Conservation (phyloP, 805 yeast species). For the Kuraishia hungarica region DNA sequence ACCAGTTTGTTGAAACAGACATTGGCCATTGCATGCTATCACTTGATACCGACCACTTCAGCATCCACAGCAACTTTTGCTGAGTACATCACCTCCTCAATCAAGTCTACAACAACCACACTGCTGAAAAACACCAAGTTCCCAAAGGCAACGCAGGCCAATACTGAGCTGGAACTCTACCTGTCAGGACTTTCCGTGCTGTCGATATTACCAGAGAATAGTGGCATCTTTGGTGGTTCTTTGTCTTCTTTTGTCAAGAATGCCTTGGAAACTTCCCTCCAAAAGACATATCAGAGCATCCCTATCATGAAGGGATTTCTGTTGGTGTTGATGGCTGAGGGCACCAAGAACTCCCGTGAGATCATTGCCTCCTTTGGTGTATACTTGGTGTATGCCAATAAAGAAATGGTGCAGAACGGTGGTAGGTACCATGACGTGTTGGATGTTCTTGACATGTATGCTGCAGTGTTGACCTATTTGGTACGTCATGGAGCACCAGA, state of each 20-base stretch:
- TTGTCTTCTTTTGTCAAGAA: not conserved
- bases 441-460: conserved; percentile 2
- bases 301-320: not conserved
- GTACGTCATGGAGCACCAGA: not conserved
- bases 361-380: conserved; percentile 1
- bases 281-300: conserved; percentile 1
- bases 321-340: not conserved
- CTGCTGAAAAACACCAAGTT: not conserved
- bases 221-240: not conserved
- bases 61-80: not conserved
- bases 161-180: not conserved
- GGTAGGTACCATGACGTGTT: not conserved
- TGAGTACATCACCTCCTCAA: not conserved
- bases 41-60: not conserved
- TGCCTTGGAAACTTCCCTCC: not conserved
- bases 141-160: conserved; percentile 1
- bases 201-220: not conserved
- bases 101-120: not conserved
- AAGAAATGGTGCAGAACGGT: not conserved
- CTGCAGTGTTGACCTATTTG: not conserved
- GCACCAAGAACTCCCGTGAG: not conserved
- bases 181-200: not conserved
- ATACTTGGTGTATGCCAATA: conserved; percentile 1
- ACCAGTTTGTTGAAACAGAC: not conserved
- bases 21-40: not conserved